Base-by-base conservation (phyloP, 75 land plant genomes). In the Azolla pinnata region DNA sequence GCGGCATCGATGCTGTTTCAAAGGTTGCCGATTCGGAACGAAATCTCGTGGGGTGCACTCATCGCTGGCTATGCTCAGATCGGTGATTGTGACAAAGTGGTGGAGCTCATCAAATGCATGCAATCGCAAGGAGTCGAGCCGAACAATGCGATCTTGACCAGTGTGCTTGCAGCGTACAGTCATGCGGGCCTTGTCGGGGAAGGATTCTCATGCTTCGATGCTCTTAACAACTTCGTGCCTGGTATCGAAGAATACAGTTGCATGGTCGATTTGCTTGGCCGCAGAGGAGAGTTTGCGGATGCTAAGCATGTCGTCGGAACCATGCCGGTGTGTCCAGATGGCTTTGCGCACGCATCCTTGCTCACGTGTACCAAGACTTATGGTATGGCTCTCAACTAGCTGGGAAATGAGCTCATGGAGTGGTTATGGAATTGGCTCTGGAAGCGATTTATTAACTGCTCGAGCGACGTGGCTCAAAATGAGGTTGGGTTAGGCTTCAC, bases 21-120 rank as follows among this genome's bases (percentile, higher is more conserved):
- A 46, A 3, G 49, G 12, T 3, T 46, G 21, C 49, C 49, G 21
- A 46, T 2, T 14, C 49, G 21, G 21, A 46, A 78, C 44, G 51
- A 44, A 18, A 54, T 85, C 2, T 72, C 84, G 1, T 81, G 81
- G 82, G 81, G 79, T 62, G 66, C 83, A 5, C 57, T 85, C 55
- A 56, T 85, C 5, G 61, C 79, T 25, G 77, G 76, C 25, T 81
- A 64, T 67, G 61, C 76, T 0, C 79, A 81, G 56, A 85, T 73
- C 54, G 72, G 72, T 2, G 32, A 66, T 4, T 67, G 70, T 42
- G 2, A 19, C n/a, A 70, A 85, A 56, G 75, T 76, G 12, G 38
- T 81, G 0, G 18, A 54, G 0, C 62, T 75, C 33, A 75, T 75
- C 34, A 21, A 4, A 28, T 49, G 59, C 0, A 78, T 81, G 74